Percentiles rank a stretch among this genome's conserved stretches.
Conservation (phyloP, 169 alveolate species). For the Plasmodium malariae region DNA sequence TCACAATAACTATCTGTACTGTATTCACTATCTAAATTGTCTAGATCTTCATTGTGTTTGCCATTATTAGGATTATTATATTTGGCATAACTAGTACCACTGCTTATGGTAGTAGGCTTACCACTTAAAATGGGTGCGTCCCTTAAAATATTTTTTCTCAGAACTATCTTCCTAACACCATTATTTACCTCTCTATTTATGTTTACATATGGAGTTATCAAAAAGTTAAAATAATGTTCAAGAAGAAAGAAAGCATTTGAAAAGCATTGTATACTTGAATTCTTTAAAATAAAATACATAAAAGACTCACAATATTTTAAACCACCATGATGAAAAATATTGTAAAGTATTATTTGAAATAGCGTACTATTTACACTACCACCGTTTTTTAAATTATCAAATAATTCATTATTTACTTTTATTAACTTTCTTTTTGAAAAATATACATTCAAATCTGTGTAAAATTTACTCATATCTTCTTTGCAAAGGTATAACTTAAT, state of each 20-base stretch:
- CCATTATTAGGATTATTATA: no score
- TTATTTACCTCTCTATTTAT: background rate
- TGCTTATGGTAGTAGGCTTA: no score
- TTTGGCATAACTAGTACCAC: no score
- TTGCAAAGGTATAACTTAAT: constrained; percentile 11
- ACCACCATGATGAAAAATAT: constrained; percentile 17
- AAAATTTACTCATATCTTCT: constrained; percentile 43
- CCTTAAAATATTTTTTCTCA: no score
- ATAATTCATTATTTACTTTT: constrained; percentile 42
- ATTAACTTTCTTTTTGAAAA: constrained; percentile 44
- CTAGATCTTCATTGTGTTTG: background rate
- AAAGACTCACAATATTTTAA: constrained; percentile 49
- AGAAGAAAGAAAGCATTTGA: constrained; percentile 17
- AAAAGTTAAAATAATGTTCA: constrained; percentile 13
- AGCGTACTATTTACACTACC: background rate
- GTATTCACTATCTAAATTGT: constrained; percentile 29
- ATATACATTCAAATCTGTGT: constrained; percentile 25
- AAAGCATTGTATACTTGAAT: background rate
- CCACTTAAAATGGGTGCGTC: no score
- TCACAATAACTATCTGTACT: constrained; percentile 10
- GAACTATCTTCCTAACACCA: no score
- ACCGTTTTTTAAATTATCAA: constrained; percentile 18
- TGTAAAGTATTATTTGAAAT: constrained; percentile 37
- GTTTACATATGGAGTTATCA: background rate
- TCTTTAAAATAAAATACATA: constrained; percentile 56